Conservation (phyloP, 2,329 filamentous ascomycete species). For the Xylaria hypoxylon region DNA sequence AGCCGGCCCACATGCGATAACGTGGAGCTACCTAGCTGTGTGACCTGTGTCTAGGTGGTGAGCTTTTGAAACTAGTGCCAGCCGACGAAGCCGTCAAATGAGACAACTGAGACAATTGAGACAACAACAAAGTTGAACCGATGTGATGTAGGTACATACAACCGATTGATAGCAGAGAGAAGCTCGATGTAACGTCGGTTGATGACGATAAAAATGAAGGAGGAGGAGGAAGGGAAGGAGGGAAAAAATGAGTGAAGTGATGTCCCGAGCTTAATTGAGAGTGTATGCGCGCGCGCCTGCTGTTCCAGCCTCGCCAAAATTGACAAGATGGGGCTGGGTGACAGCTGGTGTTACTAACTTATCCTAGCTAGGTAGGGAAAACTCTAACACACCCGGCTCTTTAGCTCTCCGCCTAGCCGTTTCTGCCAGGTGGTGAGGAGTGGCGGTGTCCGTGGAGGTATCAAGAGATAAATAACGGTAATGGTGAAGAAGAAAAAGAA, state of each 20-base stretch:
- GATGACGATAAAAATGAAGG: slow-evolving; percentile 1
- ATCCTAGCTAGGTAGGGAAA: slow-evolving; percentile 9
- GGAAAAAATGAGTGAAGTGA: slow-evolving; percentile 15
- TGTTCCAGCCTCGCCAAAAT: slow-evolving; percentile 44
- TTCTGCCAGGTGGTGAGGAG: slow-evolving; percentile 28
- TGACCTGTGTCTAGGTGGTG: slow-evolving; percentile 12
- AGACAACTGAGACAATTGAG: slow-evolving; percentile 1
- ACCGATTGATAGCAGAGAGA: not conserved
- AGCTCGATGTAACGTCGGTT: not conserved
- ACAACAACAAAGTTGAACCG: slow-evolving; percentile 1
- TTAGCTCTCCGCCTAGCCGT: not conserved
- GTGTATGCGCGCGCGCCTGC: slow-evolving; percentile 31
- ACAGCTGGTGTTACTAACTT: slow-evolving; percentile 19
- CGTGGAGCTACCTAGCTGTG: slow-evolving; percentile 29
- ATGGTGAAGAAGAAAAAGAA: not conserved
- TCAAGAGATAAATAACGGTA: slow-evolving; percentile 1
- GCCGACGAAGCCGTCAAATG: slow-evolving; percentile 27
- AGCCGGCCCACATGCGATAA: slow-evolving; percentile 34
- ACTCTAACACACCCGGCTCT: not conserved
- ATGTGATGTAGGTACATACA: slow-evolving; percentile 7
- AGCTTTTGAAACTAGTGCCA: slow-evolving; percentile 36
- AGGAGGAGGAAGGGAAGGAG: slow-evolving; percentile 2
- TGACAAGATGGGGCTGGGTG: slow-evolving; percentile 3
- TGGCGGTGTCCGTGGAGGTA: slow-evolving; percentile 18
- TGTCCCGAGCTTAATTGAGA: slow-evolving; percentile 35